Base-by-base conservation (phyloP, 352 stramenopile genomes). In the Phytophthora tentaculata region DNA sequence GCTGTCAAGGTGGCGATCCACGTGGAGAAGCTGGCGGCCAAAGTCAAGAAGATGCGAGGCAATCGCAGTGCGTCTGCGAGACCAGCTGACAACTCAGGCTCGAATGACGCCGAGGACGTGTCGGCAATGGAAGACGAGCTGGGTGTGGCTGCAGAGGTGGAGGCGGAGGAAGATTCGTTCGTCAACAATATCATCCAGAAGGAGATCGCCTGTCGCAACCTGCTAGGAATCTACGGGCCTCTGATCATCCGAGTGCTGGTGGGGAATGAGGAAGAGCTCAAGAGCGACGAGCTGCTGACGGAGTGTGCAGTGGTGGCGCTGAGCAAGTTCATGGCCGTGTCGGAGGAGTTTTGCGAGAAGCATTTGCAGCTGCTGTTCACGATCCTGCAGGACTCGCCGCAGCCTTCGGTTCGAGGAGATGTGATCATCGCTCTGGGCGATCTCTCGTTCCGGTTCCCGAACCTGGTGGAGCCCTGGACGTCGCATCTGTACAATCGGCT, bases 301-400 rank as follows among this genome's bases (percentile, higher is more conserved):
- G 88, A 99, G 64, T 94, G 92, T 55, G 90, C 96, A 0, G 91
- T 97, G n/a, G 88, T 99, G 20, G 89, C 94, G 12, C 76, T 99
- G n/a, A 98, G 92, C 81, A 99, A 99, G 78, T 98, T 98, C 58
- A 99, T 99, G 96, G 97, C 88, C 35, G 94, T 99, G n/a, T 99
- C 93, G 16, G 89, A 94, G 41, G 82, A 90, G 9, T 98, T 99
- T 60, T 99, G 97, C 67, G 91, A 98, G 57, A 90, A 97, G 51
- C 89, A 99, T 71, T 76, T 99, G 19, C 88, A 97, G 47, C 78
- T 99, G 9, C 54, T 99, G 41, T 99, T 99, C 64, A 98, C 95
- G 51, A 91, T 95, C 19, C 76, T 99, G 3, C 81, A 94, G 50
- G 76, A 90, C 55, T 91, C 86, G 0, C 71, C 72, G 4, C 66